These are phyloP conservation scores for Vitis hybrid DNA, from an alignment of 177 flowering plant genomes.

Conservation along the genomic window DNA sequence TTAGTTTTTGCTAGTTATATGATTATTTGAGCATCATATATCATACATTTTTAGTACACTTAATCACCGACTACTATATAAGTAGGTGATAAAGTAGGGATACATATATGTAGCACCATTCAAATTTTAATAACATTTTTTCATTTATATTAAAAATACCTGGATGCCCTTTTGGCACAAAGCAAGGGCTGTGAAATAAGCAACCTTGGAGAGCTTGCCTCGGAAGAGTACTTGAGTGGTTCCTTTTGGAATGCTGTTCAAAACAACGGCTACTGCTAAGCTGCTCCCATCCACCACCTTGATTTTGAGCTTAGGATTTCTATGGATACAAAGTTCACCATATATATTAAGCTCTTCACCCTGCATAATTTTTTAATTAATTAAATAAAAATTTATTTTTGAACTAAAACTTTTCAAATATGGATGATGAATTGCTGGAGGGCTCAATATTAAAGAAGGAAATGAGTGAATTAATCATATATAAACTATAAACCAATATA, in stretches of 20 bases:
- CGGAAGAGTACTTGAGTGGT: constrained; percentile 46
- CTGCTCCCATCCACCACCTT: constrained; percentile 77
- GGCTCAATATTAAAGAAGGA: too few relatives aligned
- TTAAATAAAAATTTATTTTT: neutral
- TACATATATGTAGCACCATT: too few relatives aligned
- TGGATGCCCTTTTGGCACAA: constrained; percentile 51
- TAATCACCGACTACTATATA: too few relatives aligned
- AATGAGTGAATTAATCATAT: too few relatives aligned
- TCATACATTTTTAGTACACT: too few relatives aligned
- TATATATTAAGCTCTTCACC: constrained; percentile 54
- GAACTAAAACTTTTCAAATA: neutral
- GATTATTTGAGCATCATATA: too few relatives aligned
- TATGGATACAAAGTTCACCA: constrained; percentile 48
- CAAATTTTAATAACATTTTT: neutral
- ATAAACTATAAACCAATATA: too few relatives aligned
- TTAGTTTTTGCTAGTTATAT: too few relatives aligned
- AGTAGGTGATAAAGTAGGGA: too few relatives aligned
- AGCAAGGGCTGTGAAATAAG: constrained; percentile 33
- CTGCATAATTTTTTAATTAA: constrained; percentile 21
- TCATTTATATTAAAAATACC: constrained; percentile 26
- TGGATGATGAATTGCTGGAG: neutral
- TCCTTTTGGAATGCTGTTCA: constrained; percentile 59
- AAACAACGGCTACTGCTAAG: constrained; percentile 54
- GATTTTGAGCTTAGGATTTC: constrained; percentile 44
- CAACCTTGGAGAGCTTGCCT: constrained; percentile 50